These are phyloP conservation scores for Serendipita sp. DNA, from an alignment of 768 basidiomycete species.

Conservation along the genomic window DNA sequence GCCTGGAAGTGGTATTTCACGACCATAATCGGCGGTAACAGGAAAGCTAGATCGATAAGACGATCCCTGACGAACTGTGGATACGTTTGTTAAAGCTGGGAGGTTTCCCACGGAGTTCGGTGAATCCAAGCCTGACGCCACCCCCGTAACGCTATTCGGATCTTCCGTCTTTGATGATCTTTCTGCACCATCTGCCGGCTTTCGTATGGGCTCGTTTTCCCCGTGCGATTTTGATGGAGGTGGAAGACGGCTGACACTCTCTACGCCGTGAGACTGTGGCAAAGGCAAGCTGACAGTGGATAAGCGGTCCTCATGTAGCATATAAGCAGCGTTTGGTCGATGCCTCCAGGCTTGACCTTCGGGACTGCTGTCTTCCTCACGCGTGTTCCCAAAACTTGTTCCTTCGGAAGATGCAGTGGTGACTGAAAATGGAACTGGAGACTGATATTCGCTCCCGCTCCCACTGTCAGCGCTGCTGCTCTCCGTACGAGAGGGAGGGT, in stretches of 20 bases:
- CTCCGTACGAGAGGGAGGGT: neutral
- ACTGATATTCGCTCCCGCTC: neutral
- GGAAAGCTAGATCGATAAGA: neutral
- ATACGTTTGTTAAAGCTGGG: no score
- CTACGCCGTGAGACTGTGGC: neutral
- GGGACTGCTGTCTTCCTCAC: no score
- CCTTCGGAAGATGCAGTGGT: no score
- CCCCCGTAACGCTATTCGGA: no score
- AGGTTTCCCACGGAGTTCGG: no score
- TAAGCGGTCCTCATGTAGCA: neutral
- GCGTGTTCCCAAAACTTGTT: no score
- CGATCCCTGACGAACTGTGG: neutral
- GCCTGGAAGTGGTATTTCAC: neutral
- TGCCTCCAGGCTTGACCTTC: no score
- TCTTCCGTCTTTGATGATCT: no score
- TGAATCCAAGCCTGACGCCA: no score
- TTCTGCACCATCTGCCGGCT: no score
- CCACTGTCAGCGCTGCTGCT: neutral
- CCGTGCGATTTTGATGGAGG: neutral
- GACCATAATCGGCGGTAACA: neutral
- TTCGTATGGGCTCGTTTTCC: neutral
- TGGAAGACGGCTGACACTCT: neutral
- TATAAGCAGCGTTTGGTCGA: neutral
- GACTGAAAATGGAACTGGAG: no score
- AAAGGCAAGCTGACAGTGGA: neutral